These are phyloP conservation scores for Dryadomyces quercivorus DNA, from an alignment of 2,329 filamentous ascomycete genomes.

Conservation along the genomic window DNA sequence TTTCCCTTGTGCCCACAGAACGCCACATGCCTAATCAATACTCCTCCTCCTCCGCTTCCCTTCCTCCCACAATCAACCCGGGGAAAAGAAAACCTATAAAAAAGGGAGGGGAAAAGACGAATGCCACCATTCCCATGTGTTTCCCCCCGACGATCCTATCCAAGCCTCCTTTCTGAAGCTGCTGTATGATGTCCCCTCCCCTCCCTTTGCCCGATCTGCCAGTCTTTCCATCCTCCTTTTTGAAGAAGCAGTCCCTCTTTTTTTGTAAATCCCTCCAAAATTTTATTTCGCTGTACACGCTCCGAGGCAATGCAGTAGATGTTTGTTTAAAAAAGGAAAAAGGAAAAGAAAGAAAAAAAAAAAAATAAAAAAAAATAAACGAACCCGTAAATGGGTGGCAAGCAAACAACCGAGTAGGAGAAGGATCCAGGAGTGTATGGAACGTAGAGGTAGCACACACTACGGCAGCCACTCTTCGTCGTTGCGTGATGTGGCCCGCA, in stretches of 20 bases:
- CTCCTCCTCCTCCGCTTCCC: no score
- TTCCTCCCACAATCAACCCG: background rate
- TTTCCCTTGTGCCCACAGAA: no score
- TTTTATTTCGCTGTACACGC: background rate
- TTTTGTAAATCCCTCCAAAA: background rate
- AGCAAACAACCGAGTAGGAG: background rate
- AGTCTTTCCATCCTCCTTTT: background rate
- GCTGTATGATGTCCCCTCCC: background rate
- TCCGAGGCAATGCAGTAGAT: background rate
- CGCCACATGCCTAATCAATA: no score
- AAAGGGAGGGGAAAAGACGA: background rate
- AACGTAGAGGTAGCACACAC: background rate
- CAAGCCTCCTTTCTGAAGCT: background rate
- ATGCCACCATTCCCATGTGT: background rate
- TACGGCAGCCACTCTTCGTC: conserved; percentile 50
- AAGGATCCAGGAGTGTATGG: background rate
- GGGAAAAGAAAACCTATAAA: background rate
- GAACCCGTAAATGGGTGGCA: background rate
- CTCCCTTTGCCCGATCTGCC: background rate
- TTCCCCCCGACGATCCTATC: background rate
- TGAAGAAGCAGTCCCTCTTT: background rate
- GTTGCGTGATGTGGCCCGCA: conserved; percentile 43
- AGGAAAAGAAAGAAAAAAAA: background rate
- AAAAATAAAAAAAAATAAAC: background rate
- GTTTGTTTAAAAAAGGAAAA: background rate